Evolutionary conservation across 345 rosid genomes (phyloP), one percentile per base, ranked within the genome.

Genomic region (Litchi chinensis): DNA sequence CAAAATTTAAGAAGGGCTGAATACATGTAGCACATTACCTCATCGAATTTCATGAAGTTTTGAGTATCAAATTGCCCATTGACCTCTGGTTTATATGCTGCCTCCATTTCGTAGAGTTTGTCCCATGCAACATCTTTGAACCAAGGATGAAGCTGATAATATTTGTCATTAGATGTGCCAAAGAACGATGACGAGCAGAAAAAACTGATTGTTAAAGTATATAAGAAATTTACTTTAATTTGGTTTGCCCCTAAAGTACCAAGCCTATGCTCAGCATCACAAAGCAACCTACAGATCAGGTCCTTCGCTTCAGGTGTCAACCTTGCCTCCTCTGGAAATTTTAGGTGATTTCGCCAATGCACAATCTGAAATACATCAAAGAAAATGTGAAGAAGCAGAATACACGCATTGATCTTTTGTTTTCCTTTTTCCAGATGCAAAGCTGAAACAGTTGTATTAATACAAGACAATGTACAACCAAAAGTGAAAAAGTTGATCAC

Each of bases 51-150:
- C 93, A 92, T 90, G 59, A 95, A 95, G 78, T 93, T 95, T 70
- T 90, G 98, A 10, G 98, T 91, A 81, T 95, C 98, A 67, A 95
- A 92, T 75, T 93, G 93, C 70, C 95, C 95, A 74, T 91, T 74
- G 70, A 95, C 95, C 77, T 90, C 84, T 32, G 98, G 98, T 79
- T 91, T 93, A 83, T 92, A 95, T 75, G 97, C 98, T 79, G 98
- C 98, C 65, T 95, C 98, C 89, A 83, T 83, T 76, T 89, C 93
- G 62, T 93, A 95, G 75, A 95, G 91, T 79, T 77, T 91, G 28
- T 93, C 88, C 98, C 98, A 95, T 64, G 65, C 73, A 79, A 92
- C 68, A 79, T 86, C 98, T 88, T 87, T 95, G 91, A 93, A 93
- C 98, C 98, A 95, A 82, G 98, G 93, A 89, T 95, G 97, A 85